Percentiles rank a stretch among this genome's conserved stretches.
phyloP scores from a whole-genome alignment of 1,284 basidiomycete species.

The Ustilago curta region DNA sequence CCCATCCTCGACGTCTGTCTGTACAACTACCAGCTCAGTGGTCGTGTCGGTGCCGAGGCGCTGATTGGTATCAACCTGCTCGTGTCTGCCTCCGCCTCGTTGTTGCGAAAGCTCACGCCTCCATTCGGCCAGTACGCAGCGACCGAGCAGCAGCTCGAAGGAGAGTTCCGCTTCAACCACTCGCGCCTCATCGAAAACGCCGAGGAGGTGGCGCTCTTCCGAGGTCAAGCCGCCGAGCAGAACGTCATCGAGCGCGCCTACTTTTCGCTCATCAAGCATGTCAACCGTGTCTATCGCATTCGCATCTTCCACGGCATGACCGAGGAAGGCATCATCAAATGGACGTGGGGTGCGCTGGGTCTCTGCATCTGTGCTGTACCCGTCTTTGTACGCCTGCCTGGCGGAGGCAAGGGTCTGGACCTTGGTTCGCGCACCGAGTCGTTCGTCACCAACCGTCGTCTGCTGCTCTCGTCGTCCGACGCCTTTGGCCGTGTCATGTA shows the following conservation, averaged over 20 bases:
- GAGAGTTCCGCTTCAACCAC: constrained; percentile 88
- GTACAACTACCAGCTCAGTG: constrained; percentile 95
- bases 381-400: constrained; percentile 88
- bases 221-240: constrained; percentile 91
- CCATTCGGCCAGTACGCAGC: constrained; percentile 92
- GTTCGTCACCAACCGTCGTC: constrained; percentile 91
- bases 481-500: constrained; percentile 83
- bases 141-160: constrained; percentile 78
- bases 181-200: constrained; percentile 92
- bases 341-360: constrained; percentile 96
- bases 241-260: constrained; percentile 91
- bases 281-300: constrained; percentile 83
- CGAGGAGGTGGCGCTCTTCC: constrained; percentile 92
- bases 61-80: constrained; percentile 84
- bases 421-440: constrained; percentile 68
- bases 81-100: constrained; percentile 75
- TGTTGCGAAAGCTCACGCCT: constrained; percentile 75
- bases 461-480: constrained; percentile 78
- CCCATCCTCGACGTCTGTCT: constrained; percentile 90
- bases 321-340: constrained; percentile 89
- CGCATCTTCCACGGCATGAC: constrained; percentile 88
- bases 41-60: constrained; percentile 94
- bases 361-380: constrained; percentile 93
- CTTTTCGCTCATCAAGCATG: constrained; percentile 86
- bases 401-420: constrained; percentile 68